Conservation (phyloP, 2,329 filamentous ascomycete genomes). For the Graphilbum fragrans region DNA sequence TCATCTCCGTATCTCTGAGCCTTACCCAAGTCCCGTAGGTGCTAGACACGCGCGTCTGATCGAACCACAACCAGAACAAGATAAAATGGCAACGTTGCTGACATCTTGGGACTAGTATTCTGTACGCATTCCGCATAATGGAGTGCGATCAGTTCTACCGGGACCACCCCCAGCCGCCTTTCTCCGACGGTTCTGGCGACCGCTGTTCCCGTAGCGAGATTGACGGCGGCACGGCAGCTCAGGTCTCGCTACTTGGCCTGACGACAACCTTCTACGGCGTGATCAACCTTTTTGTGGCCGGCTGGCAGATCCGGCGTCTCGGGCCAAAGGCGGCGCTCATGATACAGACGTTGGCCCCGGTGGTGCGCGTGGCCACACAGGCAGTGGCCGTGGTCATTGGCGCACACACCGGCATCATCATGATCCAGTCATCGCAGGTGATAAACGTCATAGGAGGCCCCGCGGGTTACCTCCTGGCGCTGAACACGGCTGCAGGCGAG, state of each 20-base stretch:
- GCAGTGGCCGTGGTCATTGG: constrained; percentile 51
- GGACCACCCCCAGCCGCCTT: too few relatives aligned
- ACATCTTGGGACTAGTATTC: too few relatives aligned
- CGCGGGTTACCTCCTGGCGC: constrained; percentile 53
- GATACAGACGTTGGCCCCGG: constrained; percentile 51
- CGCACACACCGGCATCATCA: constrained; percentile 44
- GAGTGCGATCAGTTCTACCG: too few relatives aligned
- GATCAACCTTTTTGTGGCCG: constrained; percentile 53
- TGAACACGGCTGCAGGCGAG: constrained; percentile 57
- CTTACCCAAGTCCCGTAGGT: too few relatives aligned
- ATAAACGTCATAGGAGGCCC: constrained; percentile 58
- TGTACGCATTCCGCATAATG: too few relatives aligned
- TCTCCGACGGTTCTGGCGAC: background rate
- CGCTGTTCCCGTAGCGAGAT: background rate
- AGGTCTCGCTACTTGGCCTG: background rate
- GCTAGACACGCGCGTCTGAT: too few relatives aligned
- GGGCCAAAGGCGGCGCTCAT: constrained; percentile 50
- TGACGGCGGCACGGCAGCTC: background rate
- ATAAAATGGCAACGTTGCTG: too few relatives aligned
- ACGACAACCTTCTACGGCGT: constrained; percentile 17
- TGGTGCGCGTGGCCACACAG: constrained; percentile 49
- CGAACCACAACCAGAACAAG: too few relatives aligned
- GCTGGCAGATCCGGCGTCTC: constrained; percentile 51
- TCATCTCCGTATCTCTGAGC: too few relatives aligned
- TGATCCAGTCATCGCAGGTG: constrained; percentile 53